Evolutionary conservation across 805 yeast species (phyloP).

Genomic region (Pichia manshurica): DNA sequence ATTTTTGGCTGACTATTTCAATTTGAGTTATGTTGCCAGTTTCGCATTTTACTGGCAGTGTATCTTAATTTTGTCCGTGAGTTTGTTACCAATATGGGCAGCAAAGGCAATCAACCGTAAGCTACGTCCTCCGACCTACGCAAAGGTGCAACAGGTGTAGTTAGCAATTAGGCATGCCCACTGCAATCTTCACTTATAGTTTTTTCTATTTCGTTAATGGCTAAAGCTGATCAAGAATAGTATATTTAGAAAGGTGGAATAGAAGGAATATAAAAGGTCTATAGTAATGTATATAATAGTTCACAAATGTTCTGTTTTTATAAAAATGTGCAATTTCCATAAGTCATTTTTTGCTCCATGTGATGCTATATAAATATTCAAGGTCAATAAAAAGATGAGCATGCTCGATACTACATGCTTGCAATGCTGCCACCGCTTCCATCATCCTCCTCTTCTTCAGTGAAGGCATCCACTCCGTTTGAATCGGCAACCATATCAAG

Average conservation of each 20-base stretch:
- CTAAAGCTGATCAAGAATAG: no score
- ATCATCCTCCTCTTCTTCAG: slow-evolving; percentile 2
- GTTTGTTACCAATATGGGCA: slow-evolving; percentile 87
- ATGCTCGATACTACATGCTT: no score
- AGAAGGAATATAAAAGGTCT: no score
- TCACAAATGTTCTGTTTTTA: no score
- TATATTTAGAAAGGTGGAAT: no score
- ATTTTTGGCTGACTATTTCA: slow-evolving; percentile 80
- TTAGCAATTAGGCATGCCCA: neutral
- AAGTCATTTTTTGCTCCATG: no score
- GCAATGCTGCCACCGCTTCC: neutral
- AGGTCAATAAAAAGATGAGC: no score
- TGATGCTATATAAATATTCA: no score
- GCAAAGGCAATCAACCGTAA: slow-evolving; percentile 68
- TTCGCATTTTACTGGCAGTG: slow-evolving; percentile 62
- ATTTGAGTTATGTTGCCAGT: slow-evolving; percentile 50
- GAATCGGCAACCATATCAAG: neutral
- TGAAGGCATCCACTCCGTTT: neutral
- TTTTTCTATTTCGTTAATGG: no score
- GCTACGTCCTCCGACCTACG: slow-evolving; percentile 90
- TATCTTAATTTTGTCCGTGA: slow-evolving; percentile 54
- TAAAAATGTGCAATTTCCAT: no score
- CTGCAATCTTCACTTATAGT: no score
- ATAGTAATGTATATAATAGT: no score
- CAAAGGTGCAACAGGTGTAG: slow-evolving; percentile 83